Percentiles rank a stretch among this genome's conserved stretches.
These are phyloP conservation scores for Trichoderma gracile DNA, from an alignment of 2,329 filamentous ascomycete species.

Conservation along the genomic window DNA sequence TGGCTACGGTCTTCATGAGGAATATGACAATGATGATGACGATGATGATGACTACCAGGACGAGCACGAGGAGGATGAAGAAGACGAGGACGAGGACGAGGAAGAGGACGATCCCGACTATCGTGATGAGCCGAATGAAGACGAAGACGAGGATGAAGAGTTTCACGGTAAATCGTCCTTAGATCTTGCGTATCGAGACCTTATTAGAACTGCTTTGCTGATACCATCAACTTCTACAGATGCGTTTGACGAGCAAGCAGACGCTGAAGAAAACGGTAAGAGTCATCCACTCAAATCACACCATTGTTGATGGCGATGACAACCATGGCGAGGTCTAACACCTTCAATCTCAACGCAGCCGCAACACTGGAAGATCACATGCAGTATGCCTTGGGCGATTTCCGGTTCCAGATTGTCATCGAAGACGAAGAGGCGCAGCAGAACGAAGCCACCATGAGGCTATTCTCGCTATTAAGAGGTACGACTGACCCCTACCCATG, in stretches of 20 bases:
- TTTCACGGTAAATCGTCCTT: constrained; percentile 27
- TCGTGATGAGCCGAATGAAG: constrained; percentile 31
- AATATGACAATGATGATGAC: constrained; percentile 15
- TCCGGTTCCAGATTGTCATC: constrained; percentile 24
- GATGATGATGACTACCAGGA: constrained; percentile 13
- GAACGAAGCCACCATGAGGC: constrained; percentile 37
- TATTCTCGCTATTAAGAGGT: constrained; percentile 39
- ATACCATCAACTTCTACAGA: background rate
- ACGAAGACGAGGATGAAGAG: constrained; percentile 28
- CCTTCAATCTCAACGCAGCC: background rate
- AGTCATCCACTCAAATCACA: no score
- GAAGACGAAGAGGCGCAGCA: constrained; percentile 30
- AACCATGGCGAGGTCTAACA: background rate
- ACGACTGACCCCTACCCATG: background rate
- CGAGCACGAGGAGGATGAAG: constrained; percentile 21
- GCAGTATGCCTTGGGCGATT: constrained; percentile 26
- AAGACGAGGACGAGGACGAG: constrained; percentile 24
- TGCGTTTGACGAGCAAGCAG: constrained; percentile 30
- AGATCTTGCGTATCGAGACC: no score
- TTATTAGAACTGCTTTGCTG: background rate
- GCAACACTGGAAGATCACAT: background rate
- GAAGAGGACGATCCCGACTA: constrained; percentile 31
- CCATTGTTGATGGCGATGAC: no score
- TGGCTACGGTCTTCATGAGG: constrained; percentile 24
- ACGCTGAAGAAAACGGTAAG: constrained; percentile 21